Base-by-base conservation (phyloP, 2,329 filamentous ascomycete genomes). In the Fusarium subtropicale region DNA sequence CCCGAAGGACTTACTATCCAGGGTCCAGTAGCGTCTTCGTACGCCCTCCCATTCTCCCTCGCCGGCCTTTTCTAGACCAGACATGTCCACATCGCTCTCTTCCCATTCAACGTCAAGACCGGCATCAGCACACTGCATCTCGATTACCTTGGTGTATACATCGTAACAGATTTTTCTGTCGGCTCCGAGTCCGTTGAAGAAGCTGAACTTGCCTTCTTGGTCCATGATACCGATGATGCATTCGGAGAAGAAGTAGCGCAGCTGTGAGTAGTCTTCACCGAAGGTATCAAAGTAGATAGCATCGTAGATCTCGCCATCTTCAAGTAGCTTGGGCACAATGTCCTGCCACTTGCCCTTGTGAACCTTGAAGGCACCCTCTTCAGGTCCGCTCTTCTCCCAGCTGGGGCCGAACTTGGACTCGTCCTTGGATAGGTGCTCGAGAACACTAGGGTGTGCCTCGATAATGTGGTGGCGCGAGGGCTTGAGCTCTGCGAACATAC, bases 231-330 rank as follows among this genome's bases (percentile, higher is more conserved):
- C 91, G 33, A 96, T 92, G 13, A 98, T 90, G 72, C 91, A 89
- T 78, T 98, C 96, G 4, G 87, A 91, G 78, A 98, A 97, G 82
- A 98, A 97, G 63, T 90, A 85, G 47, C 91, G 91, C 30, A 98
- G 88, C 77, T 95, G 92, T 3, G 85, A 84, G 80, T 98, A 99
- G 68, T 96, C 92, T 81, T 99, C 96, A 9, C 94, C 96, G 79
- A 98, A 98, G 0, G 96, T 99, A 77, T 99, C 96, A 76, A 97
- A 98, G 83, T 98, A 99, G 71, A 99, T 93, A 30, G 91, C 92
- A 76, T 97, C 92, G 75, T 95, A 94, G 15, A 89, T 82, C 74
- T 91, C 86, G 12, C 91, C 91, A 41, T 88, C 81, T 62, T 88
- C 87, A 1, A 95, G 81, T 10, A 97, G 82, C 52, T 83, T 82